phyloP scores from a whole-genome alignment of 2,329 filamentous ascomycete genomes.

The Pseudogymnoascus pannorum region DNA sequence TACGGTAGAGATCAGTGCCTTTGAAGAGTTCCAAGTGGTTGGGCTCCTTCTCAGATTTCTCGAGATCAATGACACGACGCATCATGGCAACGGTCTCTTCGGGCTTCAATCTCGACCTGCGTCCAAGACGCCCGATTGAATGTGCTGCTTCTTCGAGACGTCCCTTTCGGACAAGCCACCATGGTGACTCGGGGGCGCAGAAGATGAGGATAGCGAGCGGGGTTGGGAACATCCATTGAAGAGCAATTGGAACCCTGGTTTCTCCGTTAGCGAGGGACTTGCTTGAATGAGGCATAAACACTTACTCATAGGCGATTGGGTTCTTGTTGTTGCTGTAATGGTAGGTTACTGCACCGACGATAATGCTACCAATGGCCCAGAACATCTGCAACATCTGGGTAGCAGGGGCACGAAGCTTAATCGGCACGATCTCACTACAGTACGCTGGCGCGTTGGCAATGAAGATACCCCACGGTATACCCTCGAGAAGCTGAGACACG shows the following conservation, averaged over 20 bases:
- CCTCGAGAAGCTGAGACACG: constrained; percentile 50
- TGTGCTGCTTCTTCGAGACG: constrained; percentile 33
- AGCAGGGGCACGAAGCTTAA: constrained; percentile 47
- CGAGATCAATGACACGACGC: constrained; percentile 48
- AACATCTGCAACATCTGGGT: constrained; percentile 61
- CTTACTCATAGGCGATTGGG: constrained; percentile 37
- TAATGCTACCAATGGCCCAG: constrained; percentile 56
- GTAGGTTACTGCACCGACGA: constrained; percentile 51
- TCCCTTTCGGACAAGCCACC: constrained; percentile 44
- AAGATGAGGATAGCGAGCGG: constrained; percentile 41
- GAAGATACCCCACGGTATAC: constrained; percentile 59
- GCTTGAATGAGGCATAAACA: constrained; percentile 16
- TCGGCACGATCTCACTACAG: constrained; percentile 53
- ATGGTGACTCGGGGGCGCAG: constrained; percentile 36
- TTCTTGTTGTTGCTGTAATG: constrained; percentile 36
- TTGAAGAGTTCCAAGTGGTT: constrained; percentile 45
- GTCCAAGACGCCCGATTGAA: constrained; percentile 42
- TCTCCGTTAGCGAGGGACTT: constrained; percentile 16
- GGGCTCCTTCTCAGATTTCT: constrained; percentile 36
- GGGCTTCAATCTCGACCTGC: constrained; percentile 31
- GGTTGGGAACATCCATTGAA: constrained; percentile 47
- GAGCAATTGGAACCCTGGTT: constrained; percentile 41
- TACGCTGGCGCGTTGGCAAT: constrained; percentile 59
- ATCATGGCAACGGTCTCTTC: constrained; percentile 50
- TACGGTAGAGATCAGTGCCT: constrained; percentile 47